Conservation (phyloP, 257 asterid genomes). For the Orobanche coerulescens region DNA sequence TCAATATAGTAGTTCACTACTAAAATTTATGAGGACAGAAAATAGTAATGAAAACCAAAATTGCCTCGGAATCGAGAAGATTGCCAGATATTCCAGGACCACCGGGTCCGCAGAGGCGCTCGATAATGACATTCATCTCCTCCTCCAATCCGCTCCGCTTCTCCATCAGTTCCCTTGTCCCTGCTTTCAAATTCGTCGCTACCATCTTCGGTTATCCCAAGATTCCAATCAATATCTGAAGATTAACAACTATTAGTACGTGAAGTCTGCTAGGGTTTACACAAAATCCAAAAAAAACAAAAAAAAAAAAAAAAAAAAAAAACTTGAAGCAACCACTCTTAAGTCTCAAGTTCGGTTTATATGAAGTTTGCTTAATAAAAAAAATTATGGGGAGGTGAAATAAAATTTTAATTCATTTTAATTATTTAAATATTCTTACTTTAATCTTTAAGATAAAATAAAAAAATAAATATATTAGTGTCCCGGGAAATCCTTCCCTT, state of each 20-base stretch:
- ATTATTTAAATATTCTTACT: too few relatives aligned
- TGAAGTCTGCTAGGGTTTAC: constrained; percentile 27
- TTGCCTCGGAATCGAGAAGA: constrained; percentile 72
- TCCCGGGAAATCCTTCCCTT: too few relatives aligned
- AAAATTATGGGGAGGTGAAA: too few relatives aligned
- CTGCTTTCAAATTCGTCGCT: constrained; percentile 77
- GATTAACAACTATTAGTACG: background rate
- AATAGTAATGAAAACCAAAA: background rate
- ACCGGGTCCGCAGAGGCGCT: constrained; percentile 70
- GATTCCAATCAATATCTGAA: constrained; percentile 2
- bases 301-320: too few relatives aligned
- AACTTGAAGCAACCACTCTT: too few relatives aligned
- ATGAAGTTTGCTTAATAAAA: too few relatives aligned
- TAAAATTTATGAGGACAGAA: background rate
- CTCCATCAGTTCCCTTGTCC: constrained; percentile 74
- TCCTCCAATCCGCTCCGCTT: constrained; percentile 52
- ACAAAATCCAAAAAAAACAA: too few relatives aligned
- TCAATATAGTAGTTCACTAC: background rate
- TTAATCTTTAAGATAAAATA: too few relatives aligned
- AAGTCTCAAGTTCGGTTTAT: too few relatives aligned
- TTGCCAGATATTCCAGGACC: constrained; percentile 88
- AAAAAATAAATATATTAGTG: too few relatives aligned
- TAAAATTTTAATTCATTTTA: too few relatives aligned
- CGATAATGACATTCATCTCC: constrained; percentile 72
- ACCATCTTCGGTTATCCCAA: constrained; percentile 45